phyloP scores from a whole-genome alignment of 768 basidiomycete species.

The Mycena chlorophos region DNA sequence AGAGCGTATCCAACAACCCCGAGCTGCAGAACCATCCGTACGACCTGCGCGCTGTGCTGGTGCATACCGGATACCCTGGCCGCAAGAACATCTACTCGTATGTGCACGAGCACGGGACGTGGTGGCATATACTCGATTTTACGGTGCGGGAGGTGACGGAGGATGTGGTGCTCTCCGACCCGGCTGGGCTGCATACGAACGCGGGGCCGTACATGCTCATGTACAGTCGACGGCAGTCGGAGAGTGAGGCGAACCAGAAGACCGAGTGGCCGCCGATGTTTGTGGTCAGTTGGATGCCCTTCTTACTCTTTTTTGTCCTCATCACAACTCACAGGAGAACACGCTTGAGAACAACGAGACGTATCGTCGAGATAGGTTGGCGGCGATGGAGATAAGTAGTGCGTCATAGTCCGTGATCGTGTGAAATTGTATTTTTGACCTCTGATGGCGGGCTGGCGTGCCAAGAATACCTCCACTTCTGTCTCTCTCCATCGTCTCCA shows the following conservation, averaged over 20 bases:
- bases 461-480: too few relatives aligned
- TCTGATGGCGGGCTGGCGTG: too few relatives aligned
- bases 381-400: slow-evolving; percentile 1
- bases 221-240: slow-evolving; percentile 46
- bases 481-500: too few relatives aligned
- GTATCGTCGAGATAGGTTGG: background rate
- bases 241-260: slow-evolving; percentile 3
- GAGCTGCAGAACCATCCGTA: slow-evolving; percentile 73
- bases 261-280: slow-evolving; percentile 12
- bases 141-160: slow-evolving; percentile 71
- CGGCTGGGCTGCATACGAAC: slow-evolving; percentile 68
- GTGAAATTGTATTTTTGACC: too few relatives aligned
- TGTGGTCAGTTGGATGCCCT: slow-evolving; percentile 5
- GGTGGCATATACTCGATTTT: slow-evolving; percentile 83
- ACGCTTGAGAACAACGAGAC: background rate
- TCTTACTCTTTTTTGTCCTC: background rate
- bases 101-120: slow-evolving; percentile 62
- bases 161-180: slow-evolving; percentile 65
- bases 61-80: slow-evolving; percentile 78
- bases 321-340: background rate
- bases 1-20: slow-evolving; percentile 56
- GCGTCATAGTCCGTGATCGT: background rate
- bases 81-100: slow-evolving; percentile 80
- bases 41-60: slow-evolving; percentile 74
- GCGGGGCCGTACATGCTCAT: slow-evolving; percentile 81